phyloP scores from a whole-genome alignment of 2,329 filamentous ascomycete species.

The Sporothrix luriei region DNA sequence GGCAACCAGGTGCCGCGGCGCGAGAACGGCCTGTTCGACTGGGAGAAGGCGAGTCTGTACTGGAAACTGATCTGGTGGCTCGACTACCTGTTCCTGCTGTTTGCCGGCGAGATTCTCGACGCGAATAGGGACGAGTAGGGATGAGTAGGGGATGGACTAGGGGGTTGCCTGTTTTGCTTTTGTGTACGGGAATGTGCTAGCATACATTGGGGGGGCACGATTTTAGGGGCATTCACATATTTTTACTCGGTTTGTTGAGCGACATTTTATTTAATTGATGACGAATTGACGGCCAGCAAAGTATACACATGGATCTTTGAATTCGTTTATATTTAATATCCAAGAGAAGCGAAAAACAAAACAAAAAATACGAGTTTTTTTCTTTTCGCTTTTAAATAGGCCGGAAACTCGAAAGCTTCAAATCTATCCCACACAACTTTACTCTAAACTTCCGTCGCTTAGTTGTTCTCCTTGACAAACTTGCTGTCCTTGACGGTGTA shows the following conservation, averaged over 20 bases:
- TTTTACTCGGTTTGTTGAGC: neutral
- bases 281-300: conserved; percentile 14
- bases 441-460: neutral
- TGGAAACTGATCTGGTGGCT: conserved; percentile 69
- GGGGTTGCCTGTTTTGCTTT: neutral
- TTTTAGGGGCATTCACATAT: neutral
- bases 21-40: conserved; percentile 77
- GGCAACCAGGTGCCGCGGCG: conserved; percentile 73
- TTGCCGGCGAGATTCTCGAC: conserved; percentile 60
- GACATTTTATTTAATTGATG: conserved; percentile 12
- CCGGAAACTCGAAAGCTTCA: conserved; percentile 14
- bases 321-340: conserved; percentile 7
- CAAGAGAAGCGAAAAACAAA: neutral
- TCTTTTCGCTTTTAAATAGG: conserved; percentile 23
- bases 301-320: neutral
- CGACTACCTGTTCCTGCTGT: conserved; percentile 60
- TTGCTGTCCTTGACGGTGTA: conserved; percentile 67
- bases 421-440: conserved; percentile 6
- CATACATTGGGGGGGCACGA: neutral
- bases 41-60: conserved; percentile 66
- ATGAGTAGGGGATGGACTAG: no score
- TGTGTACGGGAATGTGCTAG: neutral
- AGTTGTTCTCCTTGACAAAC: conserved; percentile 46
- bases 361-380: conserved; percentile 8
- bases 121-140: conserved; percentile 58